Base-by-base conservation (phyloP, 257 asterid species). In the Fraxinus quadrangulata region DNA sequence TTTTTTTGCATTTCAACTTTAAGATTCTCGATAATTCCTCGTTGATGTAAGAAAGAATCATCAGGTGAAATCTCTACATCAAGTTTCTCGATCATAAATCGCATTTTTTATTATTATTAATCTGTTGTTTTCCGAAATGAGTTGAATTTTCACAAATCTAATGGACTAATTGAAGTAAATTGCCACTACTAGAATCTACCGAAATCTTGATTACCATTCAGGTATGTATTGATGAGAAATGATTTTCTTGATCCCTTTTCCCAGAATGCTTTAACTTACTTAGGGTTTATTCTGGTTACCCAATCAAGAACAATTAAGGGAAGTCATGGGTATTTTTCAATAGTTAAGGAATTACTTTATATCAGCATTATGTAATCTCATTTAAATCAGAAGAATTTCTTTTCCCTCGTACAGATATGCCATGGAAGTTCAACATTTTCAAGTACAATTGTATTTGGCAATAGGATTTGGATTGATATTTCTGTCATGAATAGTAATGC, bases 381-480 rank as follows among this genome's bases (percentile, higher is more conserved):
- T 2, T 61, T 14, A 6, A 59, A 3, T 61, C 1, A 2, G 17
- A 0, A 3, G 30, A 21, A 21, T 47, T 10, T 59, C 37, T 13
- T 30, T 36, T 51, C 77, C 42, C 67, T 80, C 78, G 79, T 34
- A 68, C 75, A 54, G 81, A 70, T 72, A 42, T 39, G 39, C 65
- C 23, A 72, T 87, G 86, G 81, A 66, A 81, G 77, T 68, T 79
- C 80, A 9, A 65, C 75, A 49, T 21, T 42, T 75, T 49, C 74
- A 30, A 72, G 70, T 13, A 31, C 79, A 70, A 70, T 34, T 30
- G 1, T 31, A 49, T 79, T 75, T 26, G 24, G 23, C 70, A 54
- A 59, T 77, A n/a, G 71, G 33, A 61, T 16, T 77, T 40, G 63
- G 75, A 9, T 70, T 79, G 69, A 69, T 88, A 17, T 54, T 81